A percentile compares a stretch with the other conserved stretches of the same genome.
phyloP scores from a whole-genome alignment of 1,284 basidiomycete genomes.

The Ganoderma meredithae region DNA sequence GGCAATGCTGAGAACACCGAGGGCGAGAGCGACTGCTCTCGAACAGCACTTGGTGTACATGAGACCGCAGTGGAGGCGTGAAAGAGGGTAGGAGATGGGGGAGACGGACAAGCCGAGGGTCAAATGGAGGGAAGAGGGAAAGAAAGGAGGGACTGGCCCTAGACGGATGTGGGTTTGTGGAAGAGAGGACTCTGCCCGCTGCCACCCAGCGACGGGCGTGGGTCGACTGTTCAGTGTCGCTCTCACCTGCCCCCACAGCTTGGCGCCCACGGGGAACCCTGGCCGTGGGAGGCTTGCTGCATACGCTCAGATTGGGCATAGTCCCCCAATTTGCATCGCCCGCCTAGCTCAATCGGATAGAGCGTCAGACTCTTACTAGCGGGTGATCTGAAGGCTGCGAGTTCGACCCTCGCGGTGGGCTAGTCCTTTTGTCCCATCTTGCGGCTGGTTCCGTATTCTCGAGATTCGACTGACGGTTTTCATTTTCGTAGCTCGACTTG shows the following conservation, averaged over 20 bases:
- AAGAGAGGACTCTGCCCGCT: not conserved
- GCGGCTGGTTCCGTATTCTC: not conserved
- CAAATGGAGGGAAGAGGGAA: constrained; percentile 12
- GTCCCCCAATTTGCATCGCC: constrained; percentile 45
- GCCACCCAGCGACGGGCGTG: not conserved
- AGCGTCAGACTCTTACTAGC: constrained; percentile 76
- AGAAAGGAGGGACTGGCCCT: constrained; percentile 14
- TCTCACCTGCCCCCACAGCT: not conserved
- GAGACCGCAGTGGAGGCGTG: constrained; percentile 26
- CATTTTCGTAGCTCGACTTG: no score
- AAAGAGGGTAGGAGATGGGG: constrained; percentile 20
- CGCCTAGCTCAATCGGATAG: constrained; percentile 89
- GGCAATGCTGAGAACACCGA: constrained; percentile 41
- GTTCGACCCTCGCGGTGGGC: constrained; percentile 92
- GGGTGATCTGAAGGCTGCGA: constrained; percentile 83
- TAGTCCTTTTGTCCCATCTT: constrained; percentile 42
- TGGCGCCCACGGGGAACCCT: not conserved
- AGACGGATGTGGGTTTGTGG: constrained; percentile 15
- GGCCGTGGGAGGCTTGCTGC: not conserved
- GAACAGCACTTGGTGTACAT: constrained; percentile 36
- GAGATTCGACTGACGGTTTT: not conserved
- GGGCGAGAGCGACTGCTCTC: constrained; percentile 34
- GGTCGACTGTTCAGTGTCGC: no score
- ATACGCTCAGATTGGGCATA: not conserved
- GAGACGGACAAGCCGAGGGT: constrained; percentile 14